Evolutionary conservation across 495 filamentous ascomycete species (phyloP), one percentile per base, ranked within the genome.

Genomic region (Penicillium dipodomyicola): DNA sequence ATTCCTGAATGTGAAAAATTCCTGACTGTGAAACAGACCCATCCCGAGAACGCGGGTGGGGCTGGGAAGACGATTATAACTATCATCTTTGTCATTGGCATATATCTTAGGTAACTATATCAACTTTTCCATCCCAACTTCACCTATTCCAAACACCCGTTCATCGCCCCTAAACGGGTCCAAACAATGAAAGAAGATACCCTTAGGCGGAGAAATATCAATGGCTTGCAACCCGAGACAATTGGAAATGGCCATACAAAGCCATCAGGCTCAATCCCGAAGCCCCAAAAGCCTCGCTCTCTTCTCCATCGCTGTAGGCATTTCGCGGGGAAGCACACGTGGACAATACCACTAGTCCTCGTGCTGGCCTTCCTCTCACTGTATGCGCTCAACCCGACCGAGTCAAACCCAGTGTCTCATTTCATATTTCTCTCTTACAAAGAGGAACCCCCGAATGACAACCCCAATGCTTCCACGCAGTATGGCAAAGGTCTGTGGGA

Each of bases 341-440:
- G 84, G 84, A 75, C 88, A 49, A 80, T 85, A 47, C 92, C 92
- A 8, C 76, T 92, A 8, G 69, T 87, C 52, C 70, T 91, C 42
- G 66, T 90, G 42, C 25, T 80, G 52, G 61, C 81, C 57, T 72
- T 88, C 58, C 61, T 87, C 49, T 63, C 75, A 20, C 67, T 85
- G 29, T 96, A 88, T 70, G 80, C 82, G 57, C 52, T 89, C 63
- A 86, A 92, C 62, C 92, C 92, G 12, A 83, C 80, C 60, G 76
- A 86, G 41, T 78, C 81, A 35, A 96, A 96, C 70, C 85, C 88
- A 20, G 61, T 96, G 50, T 78, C 88, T 72, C 75, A 74, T 64
- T 91, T 89, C 66, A 80, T 96, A 67, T 95, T 94, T 80, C 87
- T 96, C 41, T 94, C 92, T 45, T 96, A 96, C 72, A 77, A 80